Percentiles rank a stretch among this genome's conserved stretches.
Evolutionary conservation across 2,329 filamentous ascomycete genomes (phyloP).

Genomic region (Neofusicoccum kwambonambiense): DNA sequence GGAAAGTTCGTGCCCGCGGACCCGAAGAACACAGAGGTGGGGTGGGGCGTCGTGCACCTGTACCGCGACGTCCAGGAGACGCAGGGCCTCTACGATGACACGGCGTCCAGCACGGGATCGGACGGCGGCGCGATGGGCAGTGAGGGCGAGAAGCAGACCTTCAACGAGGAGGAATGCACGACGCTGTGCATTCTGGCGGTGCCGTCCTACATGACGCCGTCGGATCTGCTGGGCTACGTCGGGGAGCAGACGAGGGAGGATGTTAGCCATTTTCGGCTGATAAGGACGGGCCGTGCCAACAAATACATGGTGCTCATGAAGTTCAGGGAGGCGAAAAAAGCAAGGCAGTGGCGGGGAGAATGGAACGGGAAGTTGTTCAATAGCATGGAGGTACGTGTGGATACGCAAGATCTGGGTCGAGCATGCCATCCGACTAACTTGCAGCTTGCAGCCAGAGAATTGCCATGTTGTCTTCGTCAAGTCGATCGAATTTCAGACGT

Average conservation of each 20-base stretch:
- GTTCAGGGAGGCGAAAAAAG: constrained; percentile 73
- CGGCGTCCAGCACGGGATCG: constrained; percentile 39
- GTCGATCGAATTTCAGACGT: constrained; percentile 79
- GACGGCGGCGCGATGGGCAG: constrained; percentile 27
- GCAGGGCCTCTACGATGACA: constrained; percentile 56
- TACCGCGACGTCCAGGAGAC: constrained; percentile 84
- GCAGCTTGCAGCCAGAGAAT: constrained; percentile 68
- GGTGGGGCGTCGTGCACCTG: constrained; percentile 91
- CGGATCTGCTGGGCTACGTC: constrained; percentile 87
- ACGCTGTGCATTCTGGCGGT: constrained; percentile 93
- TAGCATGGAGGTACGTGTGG: constrained; percentile 70
- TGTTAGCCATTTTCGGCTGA: constrained; percentile 91
- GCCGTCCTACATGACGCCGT: constrained; percentile 87
- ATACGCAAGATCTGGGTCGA: neutral
- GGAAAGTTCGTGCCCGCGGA: constrained; percentile 73
- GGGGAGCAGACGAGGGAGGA: constrained; percentile 82
- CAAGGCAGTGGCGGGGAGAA: constrained; percentile 75
- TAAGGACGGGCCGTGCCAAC: constrained; percentile 84
- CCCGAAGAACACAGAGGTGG: constrained; percentile 70
- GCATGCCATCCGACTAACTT: neutral
- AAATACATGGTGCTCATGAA: constrained; percentile 96
- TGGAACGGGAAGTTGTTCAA: constrained; percentile 96
- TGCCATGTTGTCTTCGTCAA: constrained; percentile 95
- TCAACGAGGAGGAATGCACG: constrained; percentile 67
- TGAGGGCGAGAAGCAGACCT: constrained; percentile 24